phyloP scores from a whole-genome alignment of 73 alveolate genomes.

The Urostyla sp. region DNA sequence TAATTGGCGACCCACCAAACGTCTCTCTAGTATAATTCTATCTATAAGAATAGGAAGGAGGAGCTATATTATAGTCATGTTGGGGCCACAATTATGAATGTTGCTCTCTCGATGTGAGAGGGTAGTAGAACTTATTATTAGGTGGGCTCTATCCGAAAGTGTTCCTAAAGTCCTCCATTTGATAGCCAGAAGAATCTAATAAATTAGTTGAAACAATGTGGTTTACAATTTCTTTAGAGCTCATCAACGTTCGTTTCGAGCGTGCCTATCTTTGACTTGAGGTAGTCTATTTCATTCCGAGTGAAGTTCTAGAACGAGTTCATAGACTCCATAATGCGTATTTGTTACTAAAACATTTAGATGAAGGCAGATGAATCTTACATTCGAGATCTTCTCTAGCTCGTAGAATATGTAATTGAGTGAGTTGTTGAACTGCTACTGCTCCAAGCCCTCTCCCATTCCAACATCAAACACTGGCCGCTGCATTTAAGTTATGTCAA shows the following conservation, averaged over 20 bases:
- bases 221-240: not conserved
- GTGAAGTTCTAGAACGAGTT: conserved; percentile 14
- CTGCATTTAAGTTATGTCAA: not conserved
- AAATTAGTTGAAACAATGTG: not conserved
- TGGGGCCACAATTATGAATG: not conserved
- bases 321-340: conserved; percentile 13
- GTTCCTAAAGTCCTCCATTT: not conserved
- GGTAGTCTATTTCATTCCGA: conserved; percentile 13
- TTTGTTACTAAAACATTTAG: not conserved
- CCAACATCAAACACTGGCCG: not conserved
- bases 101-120: not conserved
- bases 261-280: not conserved
- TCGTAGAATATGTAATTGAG: conserved; percentile 1
- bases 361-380: not conserved
- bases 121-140: not conserved
- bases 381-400: conserved; percentile 10
- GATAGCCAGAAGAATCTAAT: not conserved
- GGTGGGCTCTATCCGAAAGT: not conserved
- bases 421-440: not conserved
- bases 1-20: not conserved
- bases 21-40: not conserved
- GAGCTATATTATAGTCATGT: not conserved
- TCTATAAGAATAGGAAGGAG: not conserved
- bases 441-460: not conserved
- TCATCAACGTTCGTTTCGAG: conserved; percentile 7